Conservation (phyloP, 805 yeast species). For the Spathaspora gorwiae region DNA sequence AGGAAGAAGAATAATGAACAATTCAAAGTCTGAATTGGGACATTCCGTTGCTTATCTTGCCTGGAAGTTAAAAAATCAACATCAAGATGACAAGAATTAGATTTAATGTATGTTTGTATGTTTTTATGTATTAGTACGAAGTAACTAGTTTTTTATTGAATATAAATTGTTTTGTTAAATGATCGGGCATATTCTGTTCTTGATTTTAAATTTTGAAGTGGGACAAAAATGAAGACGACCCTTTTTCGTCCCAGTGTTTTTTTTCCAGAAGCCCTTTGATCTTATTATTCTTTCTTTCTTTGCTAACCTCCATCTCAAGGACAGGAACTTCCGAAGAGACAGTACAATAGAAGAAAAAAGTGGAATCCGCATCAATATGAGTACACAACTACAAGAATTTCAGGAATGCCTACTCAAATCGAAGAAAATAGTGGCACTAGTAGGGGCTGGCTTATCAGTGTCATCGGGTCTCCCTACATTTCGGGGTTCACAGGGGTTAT, state of each 20-base stretch:
- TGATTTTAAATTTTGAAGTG: too few species aligned
- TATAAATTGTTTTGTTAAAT: too few species aligned
- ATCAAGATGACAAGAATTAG: background rate
- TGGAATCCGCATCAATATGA: conserved; percentile 11
- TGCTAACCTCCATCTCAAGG: too few species aligned
- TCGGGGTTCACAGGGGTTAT: conserved; percentile 67
- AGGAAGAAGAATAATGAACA: conserved; percentile 13
- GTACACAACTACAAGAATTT: conserved; percentile 34
- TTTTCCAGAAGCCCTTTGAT: too few species aligned
- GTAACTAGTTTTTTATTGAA: background rate
- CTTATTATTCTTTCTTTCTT: too few species aligned
- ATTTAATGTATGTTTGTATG: background rate
- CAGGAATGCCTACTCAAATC: conserved; percentile 46
- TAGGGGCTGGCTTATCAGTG: conserved; percentile 82
- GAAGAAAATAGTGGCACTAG: conserved; percentile 54
- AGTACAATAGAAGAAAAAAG: too few species aligned
- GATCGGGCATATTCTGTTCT: too few species aligned
- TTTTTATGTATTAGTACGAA: background rate
- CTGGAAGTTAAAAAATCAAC: conserved; percentile 18
- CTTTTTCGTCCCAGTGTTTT: too few species aligned
- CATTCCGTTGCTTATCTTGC: conserved; percentile 75
- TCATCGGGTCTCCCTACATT: conserved; percentile 74
- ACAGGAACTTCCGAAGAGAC: too few species aligned
- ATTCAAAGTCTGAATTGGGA: conserved; percentile 42
- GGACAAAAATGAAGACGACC: too few species aligned